Evolutionary conservation across 805 yeast genomes (phyloP), one percentile per base, ranked within the genome.

Genomic region (Lipomyces anomalus): DNA sequence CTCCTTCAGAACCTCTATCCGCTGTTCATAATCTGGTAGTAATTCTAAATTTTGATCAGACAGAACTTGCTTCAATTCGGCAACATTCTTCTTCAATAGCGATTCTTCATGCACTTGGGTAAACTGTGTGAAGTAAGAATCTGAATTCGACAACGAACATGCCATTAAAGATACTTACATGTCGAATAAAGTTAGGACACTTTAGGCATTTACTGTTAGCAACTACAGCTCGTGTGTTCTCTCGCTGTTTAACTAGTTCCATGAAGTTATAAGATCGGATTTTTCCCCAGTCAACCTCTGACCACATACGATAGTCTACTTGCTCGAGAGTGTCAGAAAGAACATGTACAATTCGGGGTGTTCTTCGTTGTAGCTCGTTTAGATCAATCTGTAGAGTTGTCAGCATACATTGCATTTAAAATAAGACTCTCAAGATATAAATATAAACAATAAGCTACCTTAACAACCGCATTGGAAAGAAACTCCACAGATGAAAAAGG

Each of bases 11-110:
- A 92, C 95, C 33, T 73, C 74, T 33, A 92, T 67, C 56, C 98
- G 76, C 63, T 86, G 95, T 59, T 87, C 94, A 61, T 92, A 92
- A 61, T 92, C 96, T 0, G 98, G 97, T 30, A 92, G 70, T 38
- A 92, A 69, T 54, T 86, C 95, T 58, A 92, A 68, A 58, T 89
- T 92, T 56, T 89, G 95, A 48, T 86, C 95, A 1, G 95, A 82
- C 53, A 88, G 75, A 39, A 82, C 67, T 38, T 74, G 71, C 56
- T 78, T 78, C 56, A 86, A 62, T 0, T 71, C 63, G 7, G 67
- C 73, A 20, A 89, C 80, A 47, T 79, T 71, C 11, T 62, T 58
- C 45, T 72, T 69, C 20, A 84, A 60, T 23, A 60, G 47, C 44
- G 70, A 69, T 49, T 73, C 76, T 38, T 70, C 66, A 35, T 74